Evolutionary conservation across 257 asterid genomes (phyloP), one percentile per base, ranked within the genome.

Genomic region (Solanum rostratum): DNA sequence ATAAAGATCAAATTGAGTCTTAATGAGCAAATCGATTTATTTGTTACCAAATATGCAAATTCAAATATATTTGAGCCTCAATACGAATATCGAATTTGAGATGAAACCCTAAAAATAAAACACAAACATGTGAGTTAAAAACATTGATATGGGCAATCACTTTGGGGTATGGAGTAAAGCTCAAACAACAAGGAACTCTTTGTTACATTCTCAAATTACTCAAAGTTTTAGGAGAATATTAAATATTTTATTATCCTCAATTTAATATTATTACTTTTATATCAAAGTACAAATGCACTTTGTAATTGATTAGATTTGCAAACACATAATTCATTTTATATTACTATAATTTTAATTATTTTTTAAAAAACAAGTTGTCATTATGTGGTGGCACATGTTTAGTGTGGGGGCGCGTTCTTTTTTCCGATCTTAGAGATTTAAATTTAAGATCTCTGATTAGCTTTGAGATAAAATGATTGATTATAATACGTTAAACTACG

Each of bases 151-250:
- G 37, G 16, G 80, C 57, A 13, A 73, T 45, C 57, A 73, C 57
- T 45, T 74, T 27, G 41, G 16, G 9, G 9, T 13, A 27, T 46
- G 81, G 41, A 24, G 81, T 74, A 46, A 46, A 74, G 81, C 60
- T 74, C 81, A 74, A 74, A 74, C 81, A 46, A 74, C 60, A 74
- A 46, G 81, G 41, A 46, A 46, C 24, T 74, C 46, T 46, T 76
- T 76, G 39, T 20, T 49, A 76, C 62, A 76, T 76, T 76, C 60
- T 24, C 81, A 24, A 2, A 49, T 49, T 15, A 49, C 60, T 76
- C 81, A 8, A 74, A 74, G 41, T 24, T 76, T 76, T 76, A 46
- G 15, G 62, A 15, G 81, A 24, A 76, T 76, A 24, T 76, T 24
- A 2, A 10, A 4, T 74, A 74, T 74, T 49, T 74, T 74, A 46